These are phyloP conservation scores for Fusarium miscanthi DNA, from an alignment of 2,329 filamentous ascomycete species.

Conservation along the genomic window DNA sequence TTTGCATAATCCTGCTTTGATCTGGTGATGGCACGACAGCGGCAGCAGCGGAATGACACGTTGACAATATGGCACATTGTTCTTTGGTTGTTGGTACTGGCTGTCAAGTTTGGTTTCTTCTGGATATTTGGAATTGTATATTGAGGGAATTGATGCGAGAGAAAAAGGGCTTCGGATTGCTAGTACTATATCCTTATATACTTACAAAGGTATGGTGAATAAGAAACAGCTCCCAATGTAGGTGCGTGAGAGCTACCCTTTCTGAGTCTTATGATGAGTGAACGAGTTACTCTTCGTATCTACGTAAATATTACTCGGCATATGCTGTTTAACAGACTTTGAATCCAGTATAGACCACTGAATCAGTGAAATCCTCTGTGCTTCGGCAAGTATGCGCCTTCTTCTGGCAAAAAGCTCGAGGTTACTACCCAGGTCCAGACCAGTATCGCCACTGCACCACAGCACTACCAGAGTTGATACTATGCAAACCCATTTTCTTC, in stretches of 20 bases:
- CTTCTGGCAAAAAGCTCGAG: accelerated
- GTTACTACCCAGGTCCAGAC: too few relatives aligned
- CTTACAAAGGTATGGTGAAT: neutral
- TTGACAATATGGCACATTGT: neutral
- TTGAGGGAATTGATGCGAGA: neutral
- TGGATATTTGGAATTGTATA: neutral
- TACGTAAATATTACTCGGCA: accelerated
- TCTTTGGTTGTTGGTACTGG: accelerated
- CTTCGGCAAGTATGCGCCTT: too few relatives aligned
- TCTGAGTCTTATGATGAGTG: neutral
- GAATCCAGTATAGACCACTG: accelerated
- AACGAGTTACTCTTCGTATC: accelerated
- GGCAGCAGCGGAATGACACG: neutral
- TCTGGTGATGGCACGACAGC: neutral
- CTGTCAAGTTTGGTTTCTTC: accelerated
- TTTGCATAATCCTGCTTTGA: neutral
- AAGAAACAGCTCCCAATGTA: accelerated
- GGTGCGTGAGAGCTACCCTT: accelerated
- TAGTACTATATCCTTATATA: neutral
- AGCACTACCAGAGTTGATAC: neutral
- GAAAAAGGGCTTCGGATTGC: accelerated
- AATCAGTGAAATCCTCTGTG: neutral
- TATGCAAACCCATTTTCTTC: neutral
- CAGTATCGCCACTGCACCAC: too few relatives aligned
- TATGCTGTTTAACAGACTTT: neutral